These are phyloP conservation scores for Wallacemonas sp. DNA, from an alignment of 208 protist species.

Conservation along the genomic window DNA sequence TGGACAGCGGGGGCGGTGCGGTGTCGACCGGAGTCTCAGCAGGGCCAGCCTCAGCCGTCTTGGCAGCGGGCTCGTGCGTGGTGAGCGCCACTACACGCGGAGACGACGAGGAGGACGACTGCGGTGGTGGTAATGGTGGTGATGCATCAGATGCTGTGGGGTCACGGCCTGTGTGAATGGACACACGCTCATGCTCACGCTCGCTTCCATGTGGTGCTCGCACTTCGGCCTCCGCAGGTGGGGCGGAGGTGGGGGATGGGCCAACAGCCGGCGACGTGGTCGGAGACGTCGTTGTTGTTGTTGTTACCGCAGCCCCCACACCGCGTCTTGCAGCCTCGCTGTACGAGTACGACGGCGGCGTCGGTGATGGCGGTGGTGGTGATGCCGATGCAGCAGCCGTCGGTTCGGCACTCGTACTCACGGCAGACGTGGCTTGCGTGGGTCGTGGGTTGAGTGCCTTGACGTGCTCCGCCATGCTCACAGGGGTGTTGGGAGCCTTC, in stretches of 20 bases:
- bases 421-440: background rate
- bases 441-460: background rate
- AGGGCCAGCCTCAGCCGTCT: background rate
- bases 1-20: background rate
- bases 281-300: background rate
- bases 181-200: too few species aligned
- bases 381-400: too few species aligned
- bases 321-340: background rate
- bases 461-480: conserved; percentile 3
- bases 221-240: background rate
- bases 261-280: background rate
- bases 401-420: too few species aligned
- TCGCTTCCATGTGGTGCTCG: background rate
- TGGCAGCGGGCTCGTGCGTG: background rate
- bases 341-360: background rate
- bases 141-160: too few species aligned
- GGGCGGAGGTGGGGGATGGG: too few species aligned
- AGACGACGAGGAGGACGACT: too few species aligned
- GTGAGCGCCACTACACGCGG: too few species aligned
- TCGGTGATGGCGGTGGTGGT: background rate
- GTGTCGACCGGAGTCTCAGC: background rate
- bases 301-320: background rate
- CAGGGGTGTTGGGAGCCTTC: background rate
- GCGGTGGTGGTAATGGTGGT: too few species aligned
- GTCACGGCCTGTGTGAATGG: too few species aligned